A percentile compares a stretch with the other conserved stretches of the same genome.
phyloP scores from a whole-genome alignment of 129 eudicot genomes.

The Escallonia rubra region DNA sequence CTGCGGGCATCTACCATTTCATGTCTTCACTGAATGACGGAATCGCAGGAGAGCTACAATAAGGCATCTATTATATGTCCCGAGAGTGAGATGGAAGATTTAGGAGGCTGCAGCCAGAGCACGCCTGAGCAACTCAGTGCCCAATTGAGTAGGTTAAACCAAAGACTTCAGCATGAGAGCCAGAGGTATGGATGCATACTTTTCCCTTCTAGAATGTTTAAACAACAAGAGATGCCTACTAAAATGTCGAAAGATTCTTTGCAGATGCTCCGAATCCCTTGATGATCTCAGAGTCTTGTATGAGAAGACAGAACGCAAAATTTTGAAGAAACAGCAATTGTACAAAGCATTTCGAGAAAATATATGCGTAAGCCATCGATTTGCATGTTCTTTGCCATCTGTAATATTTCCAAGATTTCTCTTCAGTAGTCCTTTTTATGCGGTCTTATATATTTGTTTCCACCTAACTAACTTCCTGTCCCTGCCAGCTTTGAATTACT shows the following conservation, averaged over 20 bases:
- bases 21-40: conserved; percentile 12
- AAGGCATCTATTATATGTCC: conserved; percentile 85
- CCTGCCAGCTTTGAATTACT: neutral
- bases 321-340: conserved; percentile 53
- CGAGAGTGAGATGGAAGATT: conserved; percentile 69
- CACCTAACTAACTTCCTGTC: neutral
- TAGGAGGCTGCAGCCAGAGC: conserved; percentile 61
- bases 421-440: neutral
- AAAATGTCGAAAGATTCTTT: conserved; percentile 4
- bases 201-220: neutral
- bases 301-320: conserved; percentile 66
- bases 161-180: conserved; percentile 64
- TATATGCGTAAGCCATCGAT: conserved; percentile 45
- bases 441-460: neutral
- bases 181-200: conserved; percentile 40
- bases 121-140: conserved; percentile 76
- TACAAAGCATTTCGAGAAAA: conserved; percentile 78
- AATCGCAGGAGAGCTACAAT: conserved; percentile 45
- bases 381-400: neutral
- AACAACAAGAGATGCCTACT: neutral
- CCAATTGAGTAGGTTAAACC: conserved; percentile 47
- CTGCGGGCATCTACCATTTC: neutral
- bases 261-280: conserved; percentile 70
- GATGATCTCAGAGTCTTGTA: conserved; percentile 72
- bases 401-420: no score